Conservation (phyloP, 2,329 filamentous ascomycete genomes). For the Venturia oleaginea region DNA sequence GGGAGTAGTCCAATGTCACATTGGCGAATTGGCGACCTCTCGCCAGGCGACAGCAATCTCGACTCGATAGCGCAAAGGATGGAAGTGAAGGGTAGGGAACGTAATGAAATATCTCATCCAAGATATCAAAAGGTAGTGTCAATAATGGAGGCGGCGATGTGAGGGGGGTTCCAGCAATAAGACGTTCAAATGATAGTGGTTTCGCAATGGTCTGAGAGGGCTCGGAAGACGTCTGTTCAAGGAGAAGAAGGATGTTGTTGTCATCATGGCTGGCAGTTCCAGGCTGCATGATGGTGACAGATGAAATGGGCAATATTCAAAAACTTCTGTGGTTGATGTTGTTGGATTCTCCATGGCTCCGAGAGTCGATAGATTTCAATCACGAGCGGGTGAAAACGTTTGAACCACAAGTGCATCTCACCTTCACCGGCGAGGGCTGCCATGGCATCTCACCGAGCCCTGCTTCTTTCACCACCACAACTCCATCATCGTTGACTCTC, state of each 20-base stretch:
- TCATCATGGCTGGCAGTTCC: neutral
- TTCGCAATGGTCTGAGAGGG: neutral
- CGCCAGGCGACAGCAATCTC: conserved; percentile 14
- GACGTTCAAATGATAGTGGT: conserved; percentile 6
- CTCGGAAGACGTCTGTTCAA: neutral
- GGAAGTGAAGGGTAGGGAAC: neutral
- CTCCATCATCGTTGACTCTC: too few relatives aligned
- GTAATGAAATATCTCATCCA: neutral
- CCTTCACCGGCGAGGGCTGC: neutral
- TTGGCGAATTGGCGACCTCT: conserved; percentile 13
- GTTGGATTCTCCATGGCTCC: neutral
- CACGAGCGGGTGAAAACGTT: neutral
- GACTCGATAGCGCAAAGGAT: conserved; percentile 10
- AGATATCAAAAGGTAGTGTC: neutral
- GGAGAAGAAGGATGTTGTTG: neutral
- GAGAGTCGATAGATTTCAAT: neutral
- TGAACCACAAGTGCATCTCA: neutral
- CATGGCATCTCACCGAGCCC: neutral
- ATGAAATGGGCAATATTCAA: neutral
- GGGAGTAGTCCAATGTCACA: conserved; percentile 6
- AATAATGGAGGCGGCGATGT: neutral
- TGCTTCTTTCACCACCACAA: neutral
- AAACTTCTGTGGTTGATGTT: neutral
- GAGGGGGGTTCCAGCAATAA: neutral
- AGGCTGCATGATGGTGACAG: neutral